Evolutionary conservation across 2,329 filamentous ascomycete species (phyloP).

Genomic region (Dothideomycetes sp.): DNA sequence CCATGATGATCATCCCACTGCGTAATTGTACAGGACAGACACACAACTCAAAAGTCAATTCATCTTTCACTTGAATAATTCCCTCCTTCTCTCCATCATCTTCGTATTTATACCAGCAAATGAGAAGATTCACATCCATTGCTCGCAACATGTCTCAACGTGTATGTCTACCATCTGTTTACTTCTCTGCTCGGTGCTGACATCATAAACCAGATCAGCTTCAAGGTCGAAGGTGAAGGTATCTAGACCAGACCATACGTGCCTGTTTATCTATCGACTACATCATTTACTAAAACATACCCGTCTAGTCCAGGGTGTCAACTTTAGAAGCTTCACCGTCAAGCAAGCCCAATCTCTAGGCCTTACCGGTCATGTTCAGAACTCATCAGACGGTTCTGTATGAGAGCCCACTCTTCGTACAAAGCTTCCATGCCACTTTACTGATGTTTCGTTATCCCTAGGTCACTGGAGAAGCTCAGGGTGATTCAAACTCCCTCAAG

Average conservation of each 20-base stretch:
- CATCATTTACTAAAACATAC: not conserved
- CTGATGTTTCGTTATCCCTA: too few species aligned
- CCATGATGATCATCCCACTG: too few species aligned
- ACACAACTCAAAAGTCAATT: too few species aligned
- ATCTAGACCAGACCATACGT: not conserved
- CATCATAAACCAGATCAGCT: slow-evolving; percentile 34
- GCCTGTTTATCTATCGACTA: not conserved
- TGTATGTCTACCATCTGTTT: slow-evolving; percentile 15
- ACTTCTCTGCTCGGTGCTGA: too few species aligned
- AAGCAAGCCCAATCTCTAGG: slow-evolving; percentile 35
- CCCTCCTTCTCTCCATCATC: not conserved
- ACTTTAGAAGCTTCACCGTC: slow-evolving; percentile 38
- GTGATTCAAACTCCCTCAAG: slow-evolving; percentile 53
- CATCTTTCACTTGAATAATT: not conserved
- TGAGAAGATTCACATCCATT: slow-evolving; percentile 14
- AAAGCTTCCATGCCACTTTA: too few species aligned
- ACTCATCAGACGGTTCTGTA: slow-evolving; percentile 38
- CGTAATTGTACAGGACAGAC: too few species aligned
- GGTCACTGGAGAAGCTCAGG: slow-evolving; percentile 88
- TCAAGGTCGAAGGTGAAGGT: slow-evolving; percentile 35
- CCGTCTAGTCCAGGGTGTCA: slow-evolving; percentile 40
- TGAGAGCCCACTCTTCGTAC: not conserved
- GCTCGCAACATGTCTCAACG: slow-evolving; percentile 23
- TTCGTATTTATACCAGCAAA: slow-evolving; percentile 2
- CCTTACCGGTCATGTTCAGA: slow-evolving; percentile 39